Conservation (phyloP, 2,329 filamentous ascomycete genomes). For the Westerdykella aurantiaca region DNA sequence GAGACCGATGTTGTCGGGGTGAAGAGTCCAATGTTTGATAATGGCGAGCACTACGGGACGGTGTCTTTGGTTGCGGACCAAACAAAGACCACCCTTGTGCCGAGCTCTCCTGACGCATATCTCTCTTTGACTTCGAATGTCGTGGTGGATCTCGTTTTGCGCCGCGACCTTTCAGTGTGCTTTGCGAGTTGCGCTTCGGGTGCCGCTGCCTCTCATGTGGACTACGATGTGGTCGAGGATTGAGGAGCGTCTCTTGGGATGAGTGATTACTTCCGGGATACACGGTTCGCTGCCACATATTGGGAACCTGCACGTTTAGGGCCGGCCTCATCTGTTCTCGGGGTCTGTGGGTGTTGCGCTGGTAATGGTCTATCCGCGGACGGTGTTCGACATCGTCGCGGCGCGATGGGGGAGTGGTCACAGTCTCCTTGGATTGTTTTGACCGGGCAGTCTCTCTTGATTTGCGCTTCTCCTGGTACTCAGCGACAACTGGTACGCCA, state of each 20-base stretch:
- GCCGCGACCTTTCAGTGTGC: slow-evolving; percentile 31
- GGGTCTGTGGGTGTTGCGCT: slow-evolving; percentile 11
- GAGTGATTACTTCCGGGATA: slow-evolving; percentile 21
- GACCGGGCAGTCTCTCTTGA: slow-evolving; percentile 22
- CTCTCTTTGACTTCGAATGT: slow-evolving; percentile 28
- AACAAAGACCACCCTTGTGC: slow-evolving; percentile 26
- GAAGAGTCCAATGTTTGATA: slow-evolving; percentile 27
- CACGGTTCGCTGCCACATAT: slow-evolving; percentile 25
- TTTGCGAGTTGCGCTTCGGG: slow-evolving; percentile 29
- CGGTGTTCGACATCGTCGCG: slow-evolving; percentile 18
- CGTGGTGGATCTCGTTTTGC: slow-evolving; percentile 33
- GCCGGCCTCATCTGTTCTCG: slow-evolving; percentile 18
- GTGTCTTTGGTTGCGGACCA: slow-evolving; percentile 26
- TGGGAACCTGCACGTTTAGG: slow-evolving; percentile 22
- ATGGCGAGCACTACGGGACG: slow-evolving; percentile 12
- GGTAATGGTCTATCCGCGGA: slow-evolving; percentile 13
- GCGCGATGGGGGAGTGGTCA: slow-evolving; percentile 19
- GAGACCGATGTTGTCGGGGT: slow-evolving; percentile 24
- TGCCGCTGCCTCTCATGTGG: slow-evolving; percentile 29
- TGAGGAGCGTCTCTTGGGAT: slow-evolving; percentile 32
- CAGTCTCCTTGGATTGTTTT: slow-evolving; percentile 21
- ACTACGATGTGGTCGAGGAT: slow-evolving; percentile 33
- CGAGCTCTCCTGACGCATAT: slow-evolving; percentile 18
- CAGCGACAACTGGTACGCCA: slow-evolving; percentile 18
- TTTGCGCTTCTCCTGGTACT: slow-evolving; percentile 28